A percentile compares a stretch with the other conserved stretches of the same genome.
Conservation (phyloP, 257 asterid species). For the Perilla frutescens region DNA sequence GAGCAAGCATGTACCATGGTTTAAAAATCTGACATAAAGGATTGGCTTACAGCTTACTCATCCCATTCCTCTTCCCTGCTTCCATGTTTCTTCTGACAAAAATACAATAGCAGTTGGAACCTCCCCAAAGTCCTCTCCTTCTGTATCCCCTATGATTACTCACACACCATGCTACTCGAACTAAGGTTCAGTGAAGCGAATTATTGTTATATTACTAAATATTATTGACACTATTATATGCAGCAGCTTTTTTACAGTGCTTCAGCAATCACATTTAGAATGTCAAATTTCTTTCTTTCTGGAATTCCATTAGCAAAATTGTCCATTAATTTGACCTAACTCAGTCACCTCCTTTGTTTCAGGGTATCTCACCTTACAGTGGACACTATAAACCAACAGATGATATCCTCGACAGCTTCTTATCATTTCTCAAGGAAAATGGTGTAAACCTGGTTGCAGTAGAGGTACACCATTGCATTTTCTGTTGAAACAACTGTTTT, state of each 20-base stretch:
- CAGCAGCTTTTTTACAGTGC: constrained; percentile 20
- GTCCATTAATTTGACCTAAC: constrained; percentile 27
- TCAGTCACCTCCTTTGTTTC: constrained; percentile 28
- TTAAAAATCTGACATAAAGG: not conserved
- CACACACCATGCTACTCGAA: constrained; percentile 3
- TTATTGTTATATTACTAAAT: constrained; percentile 15
- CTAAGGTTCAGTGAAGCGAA: constrained; percentile 13
- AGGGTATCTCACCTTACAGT: constrained; percentile 93
- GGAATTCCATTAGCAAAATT: constrained; percentile 15
- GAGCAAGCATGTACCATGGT: not conserved
- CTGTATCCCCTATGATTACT: not conserved
- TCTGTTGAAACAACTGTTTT: not conserved
- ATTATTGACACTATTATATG: not conserved
- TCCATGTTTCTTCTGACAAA: not conserved
- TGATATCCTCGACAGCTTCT: constrained; percentile 67
- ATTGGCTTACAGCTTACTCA: not conserved
- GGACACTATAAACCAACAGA: constrained; percentile 98
- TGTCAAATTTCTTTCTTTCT: not conserved
- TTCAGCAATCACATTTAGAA: not conserved
- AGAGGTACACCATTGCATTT: constrained; percentile 56
- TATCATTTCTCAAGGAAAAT: constrained; percentile 68
- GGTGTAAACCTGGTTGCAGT: constrained; percentile 73
- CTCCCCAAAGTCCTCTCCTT: constrained; percentile 1
- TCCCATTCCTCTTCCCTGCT: not conserved
- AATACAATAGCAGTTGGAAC: not conserved